Evolutionary conservation across 176 grass and related monocot species (phyloP).

Genomic region (Musa itinerans): DNA sequence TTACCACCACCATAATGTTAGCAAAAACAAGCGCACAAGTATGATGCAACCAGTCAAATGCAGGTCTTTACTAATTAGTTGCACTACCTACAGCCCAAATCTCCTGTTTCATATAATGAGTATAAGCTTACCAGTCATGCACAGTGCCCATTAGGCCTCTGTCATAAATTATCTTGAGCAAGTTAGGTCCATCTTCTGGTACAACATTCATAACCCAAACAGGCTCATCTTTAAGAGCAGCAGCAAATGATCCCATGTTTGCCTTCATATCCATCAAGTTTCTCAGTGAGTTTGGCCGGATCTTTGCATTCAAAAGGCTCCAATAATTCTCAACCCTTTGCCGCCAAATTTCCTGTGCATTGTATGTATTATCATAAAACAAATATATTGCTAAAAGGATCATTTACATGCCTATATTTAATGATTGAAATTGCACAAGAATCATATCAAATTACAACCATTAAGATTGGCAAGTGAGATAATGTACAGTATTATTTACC

Average conservation of each 20-base stretch:
- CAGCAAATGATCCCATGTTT: constrained; percentile 85
- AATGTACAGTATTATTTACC: constrained; percentile 33
- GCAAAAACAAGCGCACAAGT: too few species aligned
- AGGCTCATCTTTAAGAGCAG: constrained; percentile 84
- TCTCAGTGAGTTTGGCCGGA: constrained; percentile 67
- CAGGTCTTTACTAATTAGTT: too few species aligned
- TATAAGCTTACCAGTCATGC: constrained; percentile 68
- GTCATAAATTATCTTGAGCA: constrained; percentile 90
- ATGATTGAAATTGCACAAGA: background rate
- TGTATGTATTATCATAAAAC: constrained; percentile 22
- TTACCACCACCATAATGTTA: too few species aligned
- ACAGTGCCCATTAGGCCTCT: constrained; percentile 77
- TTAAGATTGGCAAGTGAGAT: background rate
- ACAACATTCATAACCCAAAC: constrained; percentile 97
- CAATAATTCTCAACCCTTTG: constrained; percentile 82
- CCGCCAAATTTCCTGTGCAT: constrained; percentile 77
- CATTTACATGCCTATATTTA: background rate
- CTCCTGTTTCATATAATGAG: background rate
- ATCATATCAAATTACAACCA: background rate
- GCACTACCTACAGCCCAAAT: background rate
- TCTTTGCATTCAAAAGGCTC: constrained; percentile 63
- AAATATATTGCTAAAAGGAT: constrained; percentile 5
- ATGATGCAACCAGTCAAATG: too few species aligned
- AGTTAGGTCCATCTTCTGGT: constrained; percentile 75
- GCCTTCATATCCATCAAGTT: constrained; percentile 99